Evolutionary conservation across 1,284 basidiomycete genomes (phyloP).

Genomic region (Grifola frondosa): DNA sequence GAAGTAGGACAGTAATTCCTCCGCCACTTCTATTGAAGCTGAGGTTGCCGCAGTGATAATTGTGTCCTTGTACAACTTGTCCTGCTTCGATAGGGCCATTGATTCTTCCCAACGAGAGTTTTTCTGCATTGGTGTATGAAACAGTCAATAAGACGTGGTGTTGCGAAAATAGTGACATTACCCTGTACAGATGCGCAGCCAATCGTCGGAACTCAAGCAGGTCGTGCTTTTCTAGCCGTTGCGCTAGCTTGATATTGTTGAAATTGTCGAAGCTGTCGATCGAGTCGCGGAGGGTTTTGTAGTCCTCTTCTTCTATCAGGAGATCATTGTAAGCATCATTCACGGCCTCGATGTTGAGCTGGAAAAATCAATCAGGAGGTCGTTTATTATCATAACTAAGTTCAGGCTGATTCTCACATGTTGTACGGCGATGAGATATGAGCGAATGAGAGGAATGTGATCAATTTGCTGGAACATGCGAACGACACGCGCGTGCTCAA

Average conservation of each 20-base stretch:
- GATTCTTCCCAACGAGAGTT: constrained; percentile 95
- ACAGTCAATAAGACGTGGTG: neutral
- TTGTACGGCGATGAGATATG: constrained; percentile 97
- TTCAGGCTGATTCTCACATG: constrained; percentile 54
- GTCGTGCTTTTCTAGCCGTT: constrained; percentile 86
- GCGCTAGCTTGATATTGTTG: constrained; percentile 88
- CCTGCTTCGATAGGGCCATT: constrained; percentile 90
- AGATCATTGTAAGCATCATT: constrained; percentile 98
- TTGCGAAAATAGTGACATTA: constrained; percentile 29
- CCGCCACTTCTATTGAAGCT: constrained; percentile 78
- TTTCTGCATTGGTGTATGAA: constrained; percentile 57
- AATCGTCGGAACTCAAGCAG: constrained; percentile 94
- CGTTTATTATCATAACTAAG: neutral
- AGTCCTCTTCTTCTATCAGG: constrained; percentile 98
- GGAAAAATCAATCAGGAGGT: constrained; percentile 10
- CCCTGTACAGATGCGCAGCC: constrained; percentile 95
- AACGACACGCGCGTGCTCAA: constrained; percentile 94
- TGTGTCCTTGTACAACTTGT: constrained; percentile 95
- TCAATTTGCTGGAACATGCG: constrained; percentile 95
- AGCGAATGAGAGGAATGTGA: constrained; percentile 92
- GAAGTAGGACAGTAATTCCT: constrained; percentile 92
- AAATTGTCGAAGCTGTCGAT: constrained; percentile 99
- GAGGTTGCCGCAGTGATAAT: constrained; percentile 93
- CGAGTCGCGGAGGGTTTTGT: constrained; percentile 92
- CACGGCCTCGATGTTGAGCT: constrained; percentile 95